Evolutionary conservation across 352 stramenopile genomes (phyloP), one percentile per base, ranked within the genome.

Genomic region (Globisporangium paroecandrum): DNA sequence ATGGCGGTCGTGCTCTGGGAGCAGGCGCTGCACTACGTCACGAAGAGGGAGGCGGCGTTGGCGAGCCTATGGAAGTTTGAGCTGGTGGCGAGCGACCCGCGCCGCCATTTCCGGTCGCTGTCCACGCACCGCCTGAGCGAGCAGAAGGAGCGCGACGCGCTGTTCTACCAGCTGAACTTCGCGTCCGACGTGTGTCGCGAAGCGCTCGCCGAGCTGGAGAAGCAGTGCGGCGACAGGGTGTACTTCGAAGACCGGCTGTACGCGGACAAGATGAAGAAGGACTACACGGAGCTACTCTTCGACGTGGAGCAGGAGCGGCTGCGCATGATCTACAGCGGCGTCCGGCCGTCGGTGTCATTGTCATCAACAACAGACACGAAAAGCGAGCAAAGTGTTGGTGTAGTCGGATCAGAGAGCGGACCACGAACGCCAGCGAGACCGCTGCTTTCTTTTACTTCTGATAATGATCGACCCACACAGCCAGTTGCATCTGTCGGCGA

Each of bases 201-300:
- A 62, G 76, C 74, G 24, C 73, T 90, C 22, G 72, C 82, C 20
- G 74, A 90, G 49, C 68, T 93, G 1, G 70, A 72, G 6, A 75
- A 70, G 15, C 69, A 69, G 13, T 89, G 78, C 61, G 73, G 72
- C 0, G 84, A 93, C 41, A 69, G 57, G 0, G 66, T 90, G 22
- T 81, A 62, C 41, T 68, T 86, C 5, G 74, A 77, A 55, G 68
- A 79, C 54, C 79, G 81, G 1, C 12, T 69, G 13, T 93, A 93
- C 27, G 58, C 64, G 4, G 78, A 90, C 4, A 92, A 93, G 71
- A 91, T 93, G 79, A 77, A 80, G 41, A 90, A 88, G 58, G 82
- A 93, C 55, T 93, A 93, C 72, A 90, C 78, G 0, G 84, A 90
- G 47, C 54, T 93, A 47, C 65, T 90, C 29, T 93, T 77, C 47